Evolutionary conservation across 306 rosid genomes (phyloP).

Genomic region (Inga leiocalycina): DNA sequence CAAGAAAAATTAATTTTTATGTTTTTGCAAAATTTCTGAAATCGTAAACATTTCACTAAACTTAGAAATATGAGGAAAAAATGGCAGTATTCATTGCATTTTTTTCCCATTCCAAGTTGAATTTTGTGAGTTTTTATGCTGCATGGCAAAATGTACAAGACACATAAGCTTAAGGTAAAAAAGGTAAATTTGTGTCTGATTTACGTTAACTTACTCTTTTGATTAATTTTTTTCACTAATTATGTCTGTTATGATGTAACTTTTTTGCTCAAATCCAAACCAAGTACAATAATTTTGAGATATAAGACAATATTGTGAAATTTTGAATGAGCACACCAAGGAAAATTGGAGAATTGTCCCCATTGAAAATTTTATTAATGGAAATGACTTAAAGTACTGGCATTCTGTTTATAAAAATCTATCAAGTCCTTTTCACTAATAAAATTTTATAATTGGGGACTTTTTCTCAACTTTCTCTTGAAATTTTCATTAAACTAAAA

Average conservation of each 20-base stretch:
- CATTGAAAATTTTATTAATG: too few relatives aligned
- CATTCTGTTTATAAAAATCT: too few relatives aligned
- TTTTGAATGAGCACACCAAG: background rate
- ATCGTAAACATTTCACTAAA: background rate
- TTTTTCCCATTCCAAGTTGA: background rate
- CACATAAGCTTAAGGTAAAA: background rate
- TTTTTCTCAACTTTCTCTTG: too few relatives aligned
- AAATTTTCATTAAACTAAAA: background rate
- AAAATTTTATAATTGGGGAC: too few relatives aligned
- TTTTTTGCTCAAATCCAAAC: background rate
- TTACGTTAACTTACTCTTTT: background rate
- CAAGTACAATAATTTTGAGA: background rate
- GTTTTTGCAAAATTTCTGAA: background rate
- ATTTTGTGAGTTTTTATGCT: background rate
- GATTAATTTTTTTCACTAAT: background rate
- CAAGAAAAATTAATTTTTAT: background rate
- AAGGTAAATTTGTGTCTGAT: background rate
- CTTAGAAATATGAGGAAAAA: background rate
- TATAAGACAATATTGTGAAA: background rate
- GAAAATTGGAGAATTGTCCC: too few relatives aligned
- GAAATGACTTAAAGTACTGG: too few relatives aligned
- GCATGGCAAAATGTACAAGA: background rate
- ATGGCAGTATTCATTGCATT: background rate
- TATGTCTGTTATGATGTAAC: background rate
- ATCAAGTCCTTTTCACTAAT: too few relatives aligned